Conservation (phyloP, 148 eudicot genomes). For the Diospyros lotus region DNA sequence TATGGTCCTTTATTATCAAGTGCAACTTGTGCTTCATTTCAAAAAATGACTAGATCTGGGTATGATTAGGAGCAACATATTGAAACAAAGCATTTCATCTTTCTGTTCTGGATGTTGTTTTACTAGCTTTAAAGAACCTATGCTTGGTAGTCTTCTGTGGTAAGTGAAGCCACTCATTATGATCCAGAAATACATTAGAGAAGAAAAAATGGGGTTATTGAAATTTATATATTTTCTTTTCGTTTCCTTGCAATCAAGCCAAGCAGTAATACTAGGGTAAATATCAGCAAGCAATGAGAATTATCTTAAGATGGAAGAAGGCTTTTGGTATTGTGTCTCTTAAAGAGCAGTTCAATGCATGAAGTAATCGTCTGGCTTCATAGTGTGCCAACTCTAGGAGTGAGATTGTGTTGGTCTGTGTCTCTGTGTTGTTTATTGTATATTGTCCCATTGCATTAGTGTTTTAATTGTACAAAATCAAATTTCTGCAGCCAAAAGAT, state of each 20-base stretch:
- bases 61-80: background rate
- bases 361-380: background rate
- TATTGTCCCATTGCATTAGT: background rate
- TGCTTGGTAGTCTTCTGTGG: background rate
- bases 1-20: background rate
- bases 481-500: slow-evolving; percentile 74
- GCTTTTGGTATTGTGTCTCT: background rate
- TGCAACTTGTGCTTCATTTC: background rate
- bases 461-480: slow-evolving; percentile 4
- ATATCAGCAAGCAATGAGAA: too few species aligned
- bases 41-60: background rate
- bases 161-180: background rate
- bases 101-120: background rate
- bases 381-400: background rate
- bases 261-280: background rate
- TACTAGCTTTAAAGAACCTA: background rate
- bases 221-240: background rate
- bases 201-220: background rate
- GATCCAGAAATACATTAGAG: background rate
- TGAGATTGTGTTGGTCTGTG: background rate
- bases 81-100: background rate
- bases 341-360: background rate
- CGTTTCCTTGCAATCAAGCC: background rate
- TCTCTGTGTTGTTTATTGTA: background rate
- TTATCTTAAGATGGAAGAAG: background rate